Base-by-base conservation (phyloP, 371 early-diverging fungal genomes). In the Mortierella sp. region DNA sequence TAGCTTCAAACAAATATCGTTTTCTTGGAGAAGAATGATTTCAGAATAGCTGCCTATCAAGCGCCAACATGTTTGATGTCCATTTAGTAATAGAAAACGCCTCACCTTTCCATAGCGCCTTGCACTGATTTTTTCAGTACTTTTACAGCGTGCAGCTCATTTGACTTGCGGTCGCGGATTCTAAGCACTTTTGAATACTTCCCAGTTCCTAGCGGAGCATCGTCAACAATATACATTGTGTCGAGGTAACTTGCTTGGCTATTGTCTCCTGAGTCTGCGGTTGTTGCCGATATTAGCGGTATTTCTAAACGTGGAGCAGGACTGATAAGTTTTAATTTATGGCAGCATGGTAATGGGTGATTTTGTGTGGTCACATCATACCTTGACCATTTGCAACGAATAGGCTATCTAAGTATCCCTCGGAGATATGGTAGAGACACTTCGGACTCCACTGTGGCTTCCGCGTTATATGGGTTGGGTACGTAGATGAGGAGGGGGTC, bases 101-200 rank as follows among this genome's bases (percentile, higher is more conserved):
- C 45, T 16, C 21, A 62, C 62, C 62, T 62, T 41, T 45, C 45
- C 45, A 62, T 45, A 3, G 41, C 10, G 13, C 62, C 62, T 15
- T 62, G 38, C 2, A 40, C 47, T 3, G 24, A 24, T 1, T 62
- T 45, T 40, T 45, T 62, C 28, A 62, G 24, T 15, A 62, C 9
- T 19, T 62, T 62, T 62, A 62, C n/a, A 24, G 62, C 62, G 15
- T 41, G 45, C 21, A 62, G 45, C 4, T 43, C 19, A 11, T 43
- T 43, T 24, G 62, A 32, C 11, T 19, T 22, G n/a, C 45, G 62
- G 43, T 62, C 62, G 1, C 32, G 47, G 15, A 62, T 11, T 13
- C 28, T 62, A 9, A 24, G 41, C 24, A 62, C 62, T 24, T 45
- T 19, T 22, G 62, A 62, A 45, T 41, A 45, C 7, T 62, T 28